These are phyloP conservation scores for Tolypocladium amazonense DNA, from an alignment of 2,329 filamentous ascomycete species.

Conservation along the genomic window DNA sequence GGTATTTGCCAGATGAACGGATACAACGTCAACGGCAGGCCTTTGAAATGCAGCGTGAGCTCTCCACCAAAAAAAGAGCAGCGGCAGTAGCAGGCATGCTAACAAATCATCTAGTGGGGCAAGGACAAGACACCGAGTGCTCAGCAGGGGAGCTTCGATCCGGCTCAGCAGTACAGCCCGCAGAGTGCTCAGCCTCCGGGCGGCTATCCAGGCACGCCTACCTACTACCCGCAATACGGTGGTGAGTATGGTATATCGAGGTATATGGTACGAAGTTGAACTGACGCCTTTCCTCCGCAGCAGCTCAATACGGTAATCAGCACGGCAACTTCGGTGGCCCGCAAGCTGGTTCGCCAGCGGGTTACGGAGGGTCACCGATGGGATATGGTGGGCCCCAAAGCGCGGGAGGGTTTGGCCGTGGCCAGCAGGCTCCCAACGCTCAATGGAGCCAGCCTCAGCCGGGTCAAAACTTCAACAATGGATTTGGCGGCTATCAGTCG, in stretches of 20 bases:
- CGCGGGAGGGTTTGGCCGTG: slow-evolving; percentile 77
- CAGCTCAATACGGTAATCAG: slow-evolving; percentile 51
- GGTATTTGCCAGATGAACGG: slow-evolving; percentile 96
- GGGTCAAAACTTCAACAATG: slow-evolving; percentile 48
- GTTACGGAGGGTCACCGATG: slow-evolving; percentile 58
- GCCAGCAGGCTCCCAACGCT: slow-evolving; percentile 47
- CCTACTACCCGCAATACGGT: slow-evolving; percentile 91
- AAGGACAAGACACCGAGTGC: slow-evolving; percentile 89
- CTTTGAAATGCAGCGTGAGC: slow-evolving; percentile 97
- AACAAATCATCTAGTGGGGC: slow-evolving; percentile 63
- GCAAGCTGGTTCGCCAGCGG: slow-evolving; percentile 49
- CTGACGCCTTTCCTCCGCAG: slow-evolving; percentile 6
- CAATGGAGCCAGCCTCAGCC: slow-evolving; percentile 43
- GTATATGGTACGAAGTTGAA: slow-evolving; percentile 12
- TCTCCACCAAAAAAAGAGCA: neutral
- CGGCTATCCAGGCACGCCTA: slow-evolving; percentile 68
- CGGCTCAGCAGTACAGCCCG: slow-evolving; percentile 59
- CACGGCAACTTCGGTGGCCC: slow-evolving; percentile 56
- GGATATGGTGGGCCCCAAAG: slow-evolving; percentile 62
- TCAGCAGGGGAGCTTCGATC: slow-evolving; percentile 57
- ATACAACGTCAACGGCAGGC: slow-evolving; percentile 94
- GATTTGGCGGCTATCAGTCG: slow-evolving; percentile 54
- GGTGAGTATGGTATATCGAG: slow-evolving; percentile 39
- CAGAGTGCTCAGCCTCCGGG: slow-evolving; percentile 63
- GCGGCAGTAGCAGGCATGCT: slow-evolving; percentile 8